Evolutionary conservation across 1,139 yeast genomes (phyloP).

Genomic region (Geotrichum aggregatum): DNA sequence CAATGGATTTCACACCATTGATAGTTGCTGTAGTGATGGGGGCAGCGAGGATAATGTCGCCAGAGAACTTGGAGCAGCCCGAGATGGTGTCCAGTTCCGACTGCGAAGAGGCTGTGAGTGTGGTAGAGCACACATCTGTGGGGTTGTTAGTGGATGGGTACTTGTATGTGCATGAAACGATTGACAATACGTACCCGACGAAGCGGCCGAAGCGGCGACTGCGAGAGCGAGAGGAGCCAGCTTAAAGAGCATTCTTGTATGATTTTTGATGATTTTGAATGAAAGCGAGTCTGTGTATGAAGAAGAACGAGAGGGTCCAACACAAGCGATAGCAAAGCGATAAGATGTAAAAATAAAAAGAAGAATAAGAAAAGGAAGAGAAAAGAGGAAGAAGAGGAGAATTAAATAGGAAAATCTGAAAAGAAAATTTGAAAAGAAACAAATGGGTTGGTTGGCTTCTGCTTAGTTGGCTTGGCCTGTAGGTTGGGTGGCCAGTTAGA

Average conservation of each 20-base stretch:
- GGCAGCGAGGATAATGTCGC: constrained; percentile 63
- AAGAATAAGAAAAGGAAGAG: not conserved
- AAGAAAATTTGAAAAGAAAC: not conserved
- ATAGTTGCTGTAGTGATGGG: constrained; percentile 47
- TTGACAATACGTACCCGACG: not conserved
- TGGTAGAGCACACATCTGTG: constrained; percentile 26
- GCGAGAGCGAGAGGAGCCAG: constrained; percentile 5
- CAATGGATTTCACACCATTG: constrained; percentile 58
- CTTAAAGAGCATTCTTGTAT: not conserved
- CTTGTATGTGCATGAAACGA: not conserved
- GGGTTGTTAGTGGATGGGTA: not conserved
- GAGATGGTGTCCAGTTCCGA: constrained; percentile 69
- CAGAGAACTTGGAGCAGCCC: constrained; percentile 74
- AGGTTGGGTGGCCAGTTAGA: not conserved
- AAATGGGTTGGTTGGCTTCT: not conserved
- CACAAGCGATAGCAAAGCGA: not conserved
- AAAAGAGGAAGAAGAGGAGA: not conserved
- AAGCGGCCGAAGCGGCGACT: not conserved
- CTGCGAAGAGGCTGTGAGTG: constrained; percentile 52
- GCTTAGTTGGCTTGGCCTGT: not conserved
- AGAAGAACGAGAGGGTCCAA: not conserved
- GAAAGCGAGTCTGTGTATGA: not conserved
- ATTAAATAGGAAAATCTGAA: not conserved
- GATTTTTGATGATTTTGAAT: too few relatives aligned
- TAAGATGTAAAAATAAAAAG: not conserved